Evolutionary conservation across 2,329 filamentous ascomycete species (phyloP), one percentile per base, ranked within the genome.

Genomic region (Talaromyces sp.): DNA sequence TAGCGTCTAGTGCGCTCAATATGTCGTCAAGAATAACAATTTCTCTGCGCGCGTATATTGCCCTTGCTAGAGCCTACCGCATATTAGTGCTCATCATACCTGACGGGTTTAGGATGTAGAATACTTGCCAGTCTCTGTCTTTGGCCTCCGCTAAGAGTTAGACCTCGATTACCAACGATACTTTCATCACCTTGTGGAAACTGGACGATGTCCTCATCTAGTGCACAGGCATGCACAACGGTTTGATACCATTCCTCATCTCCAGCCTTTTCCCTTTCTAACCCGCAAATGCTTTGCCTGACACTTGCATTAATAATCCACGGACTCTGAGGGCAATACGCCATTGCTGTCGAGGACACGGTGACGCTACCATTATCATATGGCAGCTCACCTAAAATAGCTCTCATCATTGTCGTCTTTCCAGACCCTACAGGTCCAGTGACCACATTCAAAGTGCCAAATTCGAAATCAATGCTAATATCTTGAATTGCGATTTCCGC

Each of bases 81-180:
- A 22, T 28, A 9, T 40, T 15, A 50, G 37, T 17, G 11, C 22
- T 9, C 51, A 22, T 45, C 17, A 17, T 13, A 21, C 10, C 9
- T 11, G 17, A 5, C 35, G 10, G 11, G 39, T 21, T 40, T 6
- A 11, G 19, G 19, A 40, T 40, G 4, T 19, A n/a, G 17, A 11
- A 92, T 91, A 68, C 69, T 53, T 63, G 70, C 77, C n/a, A 40
- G 75, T 57, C 80, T 73, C 61, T 81, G 78, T 61, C 75, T 80
- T 61, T 82, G 80, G 5, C 80, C 80, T 28, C 80, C 80, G 65
- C 79, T 81, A 35, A 82, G 70, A 19, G 75, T 72, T 53, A 79
- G 73, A 40, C 80, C 80, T 62, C 78, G 77, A 64, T 76, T 80
- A 19, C 79, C 80, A 58, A 80, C 75, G 22, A 76, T 8, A 21